A percentile compares a stretch with the other conserved stretches of the same genome.
phyloP scores from a whole-genome alignment of 2,329 filamentous ascomycete genomes.

The Verticillium klebahnii region DNA sequence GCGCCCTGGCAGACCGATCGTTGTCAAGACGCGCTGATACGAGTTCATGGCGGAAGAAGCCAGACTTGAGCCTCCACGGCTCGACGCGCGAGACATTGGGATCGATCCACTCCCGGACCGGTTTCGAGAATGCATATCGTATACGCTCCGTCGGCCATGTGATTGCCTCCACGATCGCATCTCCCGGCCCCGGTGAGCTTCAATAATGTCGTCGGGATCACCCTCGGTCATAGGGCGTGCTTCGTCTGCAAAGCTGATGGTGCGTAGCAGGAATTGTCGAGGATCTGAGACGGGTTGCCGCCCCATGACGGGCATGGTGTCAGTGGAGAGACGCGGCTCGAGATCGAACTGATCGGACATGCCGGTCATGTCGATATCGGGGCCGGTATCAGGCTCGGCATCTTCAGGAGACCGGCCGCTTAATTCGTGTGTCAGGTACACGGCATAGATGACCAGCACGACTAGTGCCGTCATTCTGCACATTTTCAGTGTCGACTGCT shows the following conservation, averaged over 20 bases:
- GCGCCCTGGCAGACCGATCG: background rate
- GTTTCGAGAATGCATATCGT: slow-evolving; percentile 13
- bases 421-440: slow-evolving; percentile 73
- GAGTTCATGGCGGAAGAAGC: slow-evolving; percentile 13
- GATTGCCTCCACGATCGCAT: no score
- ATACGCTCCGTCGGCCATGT: no score
- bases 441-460: slow-evolving; percentile 65
- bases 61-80: slow-evolving; percentile 9
- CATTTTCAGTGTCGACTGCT: slow-evolving; percentile 55
- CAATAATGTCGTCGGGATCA: background rate
- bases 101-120: slow-evolving; percentile 20
- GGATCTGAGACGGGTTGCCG: background rate
- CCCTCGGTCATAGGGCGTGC: slow-evolving; percentile 1
- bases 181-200: no score
- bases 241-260: slow-evolving; percentile 24
- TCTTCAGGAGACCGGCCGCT: slow-evolving; percentile 19
- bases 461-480: slow-evolving; percentile 75
- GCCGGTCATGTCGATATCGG: no score
- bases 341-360: background rate
- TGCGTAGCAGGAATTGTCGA: slow-evolving; percentile 11
- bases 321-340: slow-evolving; percentile 27
- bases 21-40: slow-evolving; percentile 6
- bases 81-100: slow-evolving; percentile 13
- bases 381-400: no score
- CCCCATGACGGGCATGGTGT: background rate